Evolutionary conservation across 192 early-diverging fungal species (phyloP).

Genomic region (Oehlia diaphana): DNA sequence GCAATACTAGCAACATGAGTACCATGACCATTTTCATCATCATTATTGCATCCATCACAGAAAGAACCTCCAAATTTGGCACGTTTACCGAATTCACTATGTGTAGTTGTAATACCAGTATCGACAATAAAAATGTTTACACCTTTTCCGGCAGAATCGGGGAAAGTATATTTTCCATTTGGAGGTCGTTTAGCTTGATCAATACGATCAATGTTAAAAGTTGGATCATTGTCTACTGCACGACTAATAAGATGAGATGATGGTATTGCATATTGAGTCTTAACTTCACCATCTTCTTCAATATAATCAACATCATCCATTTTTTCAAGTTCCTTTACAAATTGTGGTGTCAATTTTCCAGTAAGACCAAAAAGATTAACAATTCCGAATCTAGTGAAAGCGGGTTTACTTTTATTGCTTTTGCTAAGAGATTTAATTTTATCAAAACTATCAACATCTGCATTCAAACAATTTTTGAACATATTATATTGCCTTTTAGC

Average conservation of each 20-base stretch:
- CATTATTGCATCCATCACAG: constrained; percentile 56
- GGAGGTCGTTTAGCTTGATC: constrained; percentile 5
- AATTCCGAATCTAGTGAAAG: no score
- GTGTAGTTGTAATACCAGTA: constrained; percentile 84
- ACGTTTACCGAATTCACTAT: constrained; percentile 90
- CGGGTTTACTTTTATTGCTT: no score
- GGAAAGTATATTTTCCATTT: constrained; percentile 66
- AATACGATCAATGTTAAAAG: background rate
- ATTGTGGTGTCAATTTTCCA: background rate
- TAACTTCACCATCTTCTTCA: background rate
- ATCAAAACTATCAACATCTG: background rate
- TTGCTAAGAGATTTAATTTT: background rate
- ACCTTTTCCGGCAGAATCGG: constrained; percentile 43
- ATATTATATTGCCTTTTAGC: background rate
- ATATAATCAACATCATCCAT: background rate
- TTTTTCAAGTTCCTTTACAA: background rate
- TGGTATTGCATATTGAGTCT: background rate
- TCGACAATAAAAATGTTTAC: constrained; percentile 42
- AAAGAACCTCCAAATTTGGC: constrained; percentile 82
- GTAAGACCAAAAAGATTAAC: background rate
- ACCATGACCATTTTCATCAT: constrained; percentile 45
- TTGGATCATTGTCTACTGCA: background rate
- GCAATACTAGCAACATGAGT: constrained; percentile 52
- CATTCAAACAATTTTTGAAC: background rate
- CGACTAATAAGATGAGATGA: background rate